These are phyloP conservation scores for Cutaneotrichosporon sp. DNA, from an alignment of 1,284 basidiomycete genomes.

Conservation along the genomic window DNA sequence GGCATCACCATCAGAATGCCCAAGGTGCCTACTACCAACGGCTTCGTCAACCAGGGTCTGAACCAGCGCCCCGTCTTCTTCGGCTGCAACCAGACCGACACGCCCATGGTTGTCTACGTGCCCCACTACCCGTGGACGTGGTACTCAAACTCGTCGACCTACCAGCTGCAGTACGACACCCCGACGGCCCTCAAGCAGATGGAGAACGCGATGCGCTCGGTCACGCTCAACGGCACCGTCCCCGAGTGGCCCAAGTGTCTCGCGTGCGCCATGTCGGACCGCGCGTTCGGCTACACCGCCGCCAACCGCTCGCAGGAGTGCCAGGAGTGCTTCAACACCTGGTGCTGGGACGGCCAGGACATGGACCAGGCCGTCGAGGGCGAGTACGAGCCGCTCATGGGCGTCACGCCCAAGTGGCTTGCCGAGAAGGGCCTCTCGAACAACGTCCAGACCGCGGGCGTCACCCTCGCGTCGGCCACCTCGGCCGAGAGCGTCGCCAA, in stretches of 20 bases:
- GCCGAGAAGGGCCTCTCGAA: conserved; percentile 22
- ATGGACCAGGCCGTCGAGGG: conserved; percentile 28
- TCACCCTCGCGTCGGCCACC: not conserved
- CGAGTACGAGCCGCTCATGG: conserved; percentile 27
- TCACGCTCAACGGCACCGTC: conserved; percentile 49
- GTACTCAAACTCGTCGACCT: conserved; percentile 52
- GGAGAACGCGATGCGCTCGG: conserved; percentile 38
- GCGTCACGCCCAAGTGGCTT: conserved; percentile 36
- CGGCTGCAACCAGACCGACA: conserved; percentile 51
- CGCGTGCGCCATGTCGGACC: conserved; percentile 55
- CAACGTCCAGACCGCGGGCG: conserved; percentile 11
- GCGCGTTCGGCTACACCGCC: conserved; percentile 42
- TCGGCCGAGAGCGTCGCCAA: not conserved
- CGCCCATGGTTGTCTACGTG: conserved; percentile 55
- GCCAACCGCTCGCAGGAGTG: conserved; percentile 45
- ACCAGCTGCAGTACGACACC: conserved; percentile 53
- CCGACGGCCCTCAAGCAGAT: conserved; percentile 42
- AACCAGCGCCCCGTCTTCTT: conserved; percentile 58
- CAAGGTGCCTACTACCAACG: conserved; percentile 54
- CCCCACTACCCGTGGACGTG: conserved; percentile 57
- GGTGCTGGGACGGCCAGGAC: conserved; percentile 50
- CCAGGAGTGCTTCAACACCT: conserved; percentile 49
- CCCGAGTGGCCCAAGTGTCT: conserved; percentile 52
- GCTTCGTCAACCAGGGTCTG: conserved; percentile 58
- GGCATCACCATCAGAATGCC: conserved; percentile 52